Evolutionary conservation across 1,284 basidiomycete genomes (phyloP).

Genomic region (Ceratobasidium theobromae): DNA sequence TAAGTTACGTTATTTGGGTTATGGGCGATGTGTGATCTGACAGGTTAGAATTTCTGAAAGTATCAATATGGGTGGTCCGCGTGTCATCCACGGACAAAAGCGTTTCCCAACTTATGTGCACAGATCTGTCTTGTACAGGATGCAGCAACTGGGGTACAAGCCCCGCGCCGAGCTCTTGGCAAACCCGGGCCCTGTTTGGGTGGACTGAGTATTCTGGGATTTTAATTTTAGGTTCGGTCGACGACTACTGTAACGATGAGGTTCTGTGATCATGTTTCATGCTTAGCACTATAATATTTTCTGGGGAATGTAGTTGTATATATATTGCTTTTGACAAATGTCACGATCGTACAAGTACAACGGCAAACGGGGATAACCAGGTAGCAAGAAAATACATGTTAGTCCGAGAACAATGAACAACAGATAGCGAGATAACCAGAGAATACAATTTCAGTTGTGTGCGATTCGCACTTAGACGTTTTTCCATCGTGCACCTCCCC

Average conservation of each 20-base stretch:
- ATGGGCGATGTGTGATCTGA: neutral
- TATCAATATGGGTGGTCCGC: conserved; percentile 6
- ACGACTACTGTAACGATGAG: too few species aligned
- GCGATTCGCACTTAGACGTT: conserved; percentile 29
- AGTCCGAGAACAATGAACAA: neutral
- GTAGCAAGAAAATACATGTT: too few species aligned
- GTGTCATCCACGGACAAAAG: conserved; percentile 21
- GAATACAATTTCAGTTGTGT: neutral
- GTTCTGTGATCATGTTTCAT: too few species aligned
- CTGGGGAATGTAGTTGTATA: neutral
- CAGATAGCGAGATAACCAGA: neutral
- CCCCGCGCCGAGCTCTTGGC: conserved; percentile 31
- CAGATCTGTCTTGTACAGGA: conserved; percentile 30
- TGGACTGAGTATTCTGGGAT: too few species aligned
- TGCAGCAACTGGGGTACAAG: conserved; percentile 29
- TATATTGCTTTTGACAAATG: too few species aligned
- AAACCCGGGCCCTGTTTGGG: conserved; percentile 6
- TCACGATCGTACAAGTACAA: too few species aligned
- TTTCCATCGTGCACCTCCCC: conserved; percentile 43
- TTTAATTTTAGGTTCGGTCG: too few species aligned
- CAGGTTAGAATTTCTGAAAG: neutral
- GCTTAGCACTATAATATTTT: neutral
- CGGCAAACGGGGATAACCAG: too few species aligned
- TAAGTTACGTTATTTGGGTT: neutral
- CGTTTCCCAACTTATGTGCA: conserved; percentile 33